Base-by-base conservation (phyloP, 2,329 filamentous ascomycete genomes). In the Diaporthe vexans region DNA sequence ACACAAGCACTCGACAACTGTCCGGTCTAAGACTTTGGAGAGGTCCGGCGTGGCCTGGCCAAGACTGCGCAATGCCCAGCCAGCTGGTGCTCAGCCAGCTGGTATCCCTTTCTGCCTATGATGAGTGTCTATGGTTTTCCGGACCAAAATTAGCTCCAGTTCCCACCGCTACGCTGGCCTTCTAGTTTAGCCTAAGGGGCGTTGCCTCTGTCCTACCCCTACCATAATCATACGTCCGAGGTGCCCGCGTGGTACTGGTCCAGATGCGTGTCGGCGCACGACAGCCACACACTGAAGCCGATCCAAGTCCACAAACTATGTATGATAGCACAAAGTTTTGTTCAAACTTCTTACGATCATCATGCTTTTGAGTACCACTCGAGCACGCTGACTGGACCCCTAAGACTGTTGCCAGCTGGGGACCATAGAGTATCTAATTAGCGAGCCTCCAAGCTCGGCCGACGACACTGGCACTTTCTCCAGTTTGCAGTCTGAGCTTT, bases 41-140 rank as follows among this genome's bases (percentile, higher is more conserved):
- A 68, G 63, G 63, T 68, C 63, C 63, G 63, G 63, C n/a, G 63
- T 24, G 63, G 63, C 33, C 29, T 68, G 33, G 63, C 63, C 63
- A 37, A 68, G 63, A 37, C 48, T 54, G 33, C 63, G n/a, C 29
- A 46, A 24, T 29, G 43, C 46, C 37, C 61, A 67, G 46, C 29
- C 46, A 26, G 29, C 29, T 33, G 29, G 29, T 26, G 46, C 46
- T 52, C 63, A 67, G 63, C 29, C 48, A 29, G 48, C 48, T 54
- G 46, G 63, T 68, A 54, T 68, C 63, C 43, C 29, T 68, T 54
- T 52, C 63, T 52, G 48, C 63, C 63, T 54, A 52, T 54, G 33
- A 26, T 46, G 8, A 29, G 13, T 21, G 4, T 29, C 26, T 40
- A 26, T 29, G 19, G 21, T 54, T 13, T 19, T 17, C 29, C 46